A percentile compares a stretch with the other conserved stretches of the same genome.
Evolutionary conservation across 2,329 filamentous ascomycete genomes (phyloP).

Genomic region (Aspergillus piperis): DNA sequence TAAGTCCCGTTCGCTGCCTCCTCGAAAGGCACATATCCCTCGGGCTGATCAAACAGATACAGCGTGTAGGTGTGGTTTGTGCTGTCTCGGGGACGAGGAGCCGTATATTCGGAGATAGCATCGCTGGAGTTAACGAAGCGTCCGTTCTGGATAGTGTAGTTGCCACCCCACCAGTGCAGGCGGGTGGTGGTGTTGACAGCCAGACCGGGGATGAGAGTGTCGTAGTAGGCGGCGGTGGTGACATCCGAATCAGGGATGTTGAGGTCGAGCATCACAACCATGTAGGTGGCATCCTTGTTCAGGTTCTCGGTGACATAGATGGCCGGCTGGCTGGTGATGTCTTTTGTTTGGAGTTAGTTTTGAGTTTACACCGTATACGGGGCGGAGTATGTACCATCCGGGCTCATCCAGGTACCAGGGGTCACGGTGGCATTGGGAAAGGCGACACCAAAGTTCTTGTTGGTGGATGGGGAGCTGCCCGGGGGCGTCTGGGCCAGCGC

Average conservation of each 20-base stretch:
- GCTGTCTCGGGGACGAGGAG: not conserved
- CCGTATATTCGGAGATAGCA: not conserved
- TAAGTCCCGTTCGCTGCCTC: not conserved
- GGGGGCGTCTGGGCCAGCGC: not conserved
- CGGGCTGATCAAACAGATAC: not conserved
- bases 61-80: not conserved
- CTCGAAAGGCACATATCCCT: not conserved
- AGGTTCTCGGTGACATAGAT: not conserved
- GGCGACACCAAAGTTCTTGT: not conserved
- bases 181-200: not conserved
- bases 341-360: not conserved
- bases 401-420: not conserved
- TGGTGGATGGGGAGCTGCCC: not conserved
- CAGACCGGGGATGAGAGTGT: not conserved
- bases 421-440: not conserved
- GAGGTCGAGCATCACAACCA: conserved; percentile 3
- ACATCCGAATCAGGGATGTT: conserved; percentile 3
- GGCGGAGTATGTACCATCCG: not conserved
- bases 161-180: conserved; percentile 3
- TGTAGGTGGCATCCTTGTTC: not conserved
- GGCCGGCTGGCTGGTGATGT: not conserved
- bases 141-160: not conserved
- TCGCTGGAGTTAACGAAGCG: not conserved
- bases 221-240: not conserved
- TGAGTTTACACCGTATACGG: too few species aligned